These are phyloP conservation scores for Oryza brachyantha DNA, from an alignment of 176 grass and related monocot genomes.

Conservation along the genomic window DNA sequence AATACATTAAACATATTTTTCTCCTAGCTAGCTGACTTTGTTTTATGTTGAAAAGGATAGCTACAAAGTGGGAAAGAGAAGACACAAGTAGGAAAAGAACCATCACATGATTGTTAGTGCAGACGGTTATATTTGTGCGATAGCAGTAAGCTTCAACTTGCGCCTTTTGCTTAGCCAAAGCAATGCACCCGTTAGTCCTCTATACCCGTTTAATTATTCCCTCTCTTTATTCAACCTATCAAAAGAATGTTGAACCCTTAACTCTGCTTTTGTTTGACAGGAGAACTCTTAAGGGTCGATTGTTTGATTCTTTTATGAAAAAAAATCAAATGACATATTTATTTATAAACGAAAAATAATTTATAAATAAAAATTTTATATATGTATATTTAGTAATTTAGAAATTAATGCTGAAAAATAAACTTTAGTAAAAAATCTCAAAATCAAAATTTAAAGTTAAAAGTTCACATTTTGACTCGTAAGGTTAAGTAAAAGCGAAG, in stretches of 20 bases:
- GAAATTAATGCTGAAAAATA: too few relatives aligned
- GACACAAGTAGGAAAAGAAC: background rate
- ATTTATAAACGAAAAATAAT: too few relatives aligned
- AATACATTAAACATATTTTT: background rate
- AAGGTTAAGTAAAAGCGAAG: too few relatives aligned
- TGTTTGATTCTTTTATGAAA: too few relatives aligned
- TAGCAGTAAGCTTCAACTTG: conserved; percentile 21
- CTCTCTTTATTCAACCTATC: background rate
- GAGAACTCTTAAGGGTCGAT: too few relatives aligned
- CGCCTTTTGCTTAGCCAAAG: background rate
- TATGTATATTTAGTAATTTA: too few relatives aligned
- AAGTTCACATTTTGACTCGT: too few relatives aligned
- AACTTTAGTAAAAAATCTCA: too few relatives aligned
- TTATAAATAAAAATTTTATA: too few relatives aligned
- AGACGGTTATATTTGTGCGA: conserved; percentile 13
- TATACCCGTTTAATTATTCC: background rate
- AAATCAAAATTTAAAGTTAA: too few relatives aligned
- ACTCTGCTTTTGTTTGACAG: too few relatives aligned
- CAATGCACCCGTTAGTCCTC: background rate
- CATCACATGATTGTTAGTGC: conserved; percentile 20
- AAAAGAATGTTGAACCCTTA: background rate
- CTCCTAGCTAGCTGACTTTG: background rate
- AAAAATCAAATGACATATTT: too few relatives aligned
- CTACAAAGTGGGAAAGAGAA: background rate
- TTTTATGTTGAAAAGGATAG: background rate